Conservation (phyloP, 2,329 filamentous ascomycete genomes). For the Mycocentrospora acerina region DNA sequence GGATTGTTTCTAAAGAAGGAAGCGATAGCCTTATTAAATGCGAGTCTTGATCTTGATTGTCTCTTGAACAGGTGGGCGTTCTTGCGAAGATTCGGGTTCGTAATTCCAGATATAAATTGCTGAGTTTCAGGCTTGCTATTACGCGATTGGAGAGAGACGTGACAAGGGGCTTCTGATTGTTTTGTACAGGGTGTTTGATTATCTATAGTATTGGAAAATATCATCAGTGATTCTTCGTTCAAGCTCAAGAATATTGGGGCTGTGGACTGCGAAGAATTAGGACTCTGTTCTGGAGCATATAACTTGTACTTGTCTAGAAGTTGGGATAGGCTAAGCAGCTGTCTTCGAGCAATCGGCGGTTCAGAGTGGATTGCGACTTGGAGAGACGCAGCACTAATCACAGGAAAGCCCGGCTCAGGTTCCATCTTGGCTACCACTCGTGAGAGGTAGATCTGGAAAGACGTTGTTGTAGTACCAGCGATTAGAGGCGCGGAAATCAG, state of each 20-base stretch:
- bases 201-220: neutral
- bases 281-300: conserved; percentile 4
- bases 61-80: conserved; percentile 12
- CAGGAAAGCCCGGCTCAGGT: conserved; percentile 28
- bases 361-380: conserved; percentile 17
- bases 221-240: neutral
- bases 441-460: conserved; percentile 52
- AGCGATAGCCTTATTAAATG: conserved; percentile 30
- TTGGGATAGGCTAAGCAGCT: conserved; percentile 13
- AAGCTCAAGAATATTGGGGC: neutral
- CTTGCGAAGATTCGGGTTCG: conserved; percentile 13
- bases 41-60: conserved; percentile 17
- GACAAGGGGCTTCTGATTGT: conserved; percentile 25
- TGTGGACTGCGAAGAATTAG: conserved; percentile 1
- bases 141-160: conserved; percentile 23
- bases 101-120: conserved; percentile 7
- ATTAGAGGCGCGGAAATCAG: conserved; percentile 21
- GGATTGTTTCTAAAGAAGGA: conserved; percentile 26
- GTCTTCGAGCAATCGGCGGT: conserved; percentile 13
- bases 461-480: conserved; percentile 43
- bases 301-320: conserved; percentile 8
- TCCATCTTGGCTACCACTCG: conserved; percentile 45
- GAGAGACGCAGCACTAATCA: conserved; percentile 11
- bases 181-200: conserved; percentile 5
- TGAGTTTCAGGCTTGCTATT: conserved; percentile 3